phyloP scores from a whole-genome alignment of 345 rosid genomes.

The Murraya paniculata region DNA sequence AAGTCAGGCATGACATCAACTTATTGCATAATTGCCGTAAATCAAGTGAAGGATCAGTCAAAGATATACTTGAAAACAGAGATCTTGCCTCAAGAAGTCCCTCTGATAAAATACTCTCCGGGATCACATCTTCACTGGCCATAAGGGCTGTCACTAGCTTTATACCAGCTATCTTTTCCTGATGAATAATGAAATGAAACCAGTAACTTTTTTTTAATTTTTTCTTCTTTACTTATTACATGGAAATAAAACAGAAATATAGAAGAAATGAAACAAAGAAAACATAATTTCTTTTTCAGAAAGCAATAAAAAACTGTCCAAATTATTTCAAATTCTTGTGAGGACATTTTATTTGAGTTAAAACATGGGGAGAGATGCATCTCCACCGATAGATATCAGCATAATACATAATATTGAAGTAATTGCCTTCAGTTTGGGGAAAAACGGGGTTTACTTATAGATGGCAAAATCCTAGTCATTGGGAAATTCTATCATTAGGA shows the following conservation, averaged over 20 bases:
- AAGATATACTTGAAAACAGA: slow-evolving; percentile 44
- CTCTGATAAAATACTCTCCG: slow-evolving; percentile 56
- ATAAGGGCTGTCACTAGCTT: slow-evolving; percentile 82
- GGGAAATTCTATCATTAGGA: background rate
- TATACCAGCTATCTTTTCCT: slow-evolving; percentile 85
- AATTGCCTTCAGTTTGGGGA: background rate
- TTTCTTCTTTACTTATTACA: background rate
- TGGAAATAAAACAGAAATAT: background rate
- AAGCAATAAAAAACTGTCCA: background rate
- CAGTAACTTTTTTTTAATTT: background rate
- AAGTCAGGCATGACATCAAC: slow-evolving; percentile 57
- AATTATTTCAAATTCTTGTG: background rate
- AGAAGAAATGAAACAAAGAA: background rate
- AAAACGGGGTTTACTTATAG: background rate
- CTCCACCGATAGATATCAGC: background rate
- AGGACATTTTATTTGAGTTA: background rate
- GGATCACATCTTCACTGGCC: slow-evolving; percentile 71
- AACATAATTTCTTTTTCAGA: background rate
- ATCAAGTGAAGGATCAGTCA: slow-evolving; percentile 55
- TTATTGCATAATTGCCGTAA: slow-evolving; percentile 54
- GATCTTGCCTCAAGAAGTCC: slow-evolving; percentile 72
- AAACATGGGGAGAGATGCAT: background rate
- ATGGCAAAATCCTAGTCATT: background rate
- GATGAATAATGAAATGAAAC: slow-evolving; percentile 14
- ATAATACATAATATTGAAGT: background rate